A percentile compares a stretch with the other conserved stretches of the same genome.
Evolutionary conservation across 192 early-diverging fungal species (phyloP).

Genomic region (Podila epigama): DNA sequence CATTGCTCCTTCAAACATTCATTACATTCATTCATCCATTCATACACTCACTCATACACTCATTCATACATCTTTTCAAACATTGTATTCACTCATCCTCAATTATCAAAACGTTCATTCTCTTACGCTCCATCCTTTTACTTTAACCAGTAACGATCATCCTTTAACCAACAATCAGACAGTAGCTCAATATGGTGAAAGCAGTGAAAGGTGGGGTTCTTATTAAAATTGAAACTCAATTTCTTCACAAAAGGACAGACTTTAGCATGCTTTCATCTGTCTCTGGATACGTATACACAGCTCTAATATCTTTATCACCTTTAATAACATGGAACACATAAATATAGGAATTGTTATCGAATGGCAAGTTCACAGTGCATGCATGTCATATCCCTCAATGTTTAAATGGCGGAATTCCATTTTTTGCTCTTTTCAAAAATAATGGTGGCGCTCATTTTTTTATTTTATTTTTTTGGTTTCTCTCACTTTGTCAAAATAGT

Average conservation of each 20-base stretch:
- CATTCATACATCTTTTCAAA: neutral
- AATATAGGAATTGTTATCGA: conserved; percentile 30
- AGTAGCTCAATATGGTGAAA: conserved; percentile 32
- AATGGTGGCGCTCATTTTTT: conserved; percentile 11
- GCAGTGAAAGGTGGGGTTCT: conserved; percentile 41
- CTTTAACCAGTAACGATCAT: neutral
- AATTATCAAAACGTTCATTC: neutral
- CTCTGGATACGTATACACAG: too few relatives aligned
- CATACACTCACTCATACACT: neutral
- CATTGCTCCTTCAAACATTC: too few relatives aligned
- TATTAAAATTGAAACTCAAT: too few relatives aligned
- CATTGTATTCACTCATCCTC: neutral
- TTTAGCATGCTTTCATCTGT: too few relatives aligned
- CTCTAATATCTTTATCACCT: too few relatives aligned
- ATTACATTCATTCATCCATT: too few relatives aligned
- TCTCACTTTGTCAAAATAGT: conserved; percentile 45
- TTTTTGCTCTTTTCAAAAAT: neutral
- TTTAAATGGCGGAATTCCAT: neutral
- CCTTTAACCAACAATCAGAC: neutral
- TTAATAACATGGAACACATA: too few relatives aligned
- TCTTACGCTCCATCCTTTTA: too few relatives aligned
- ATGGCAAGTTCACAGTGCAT: conserved; percentile 6
- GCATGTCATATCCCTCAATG: neutral
- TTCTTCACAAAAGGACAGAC: neutral
- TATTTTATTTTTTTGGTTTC: neutral